Base-by-base conservation (phyloP, 306 rosid species). In the Gastrolobium villosum region DNA sequence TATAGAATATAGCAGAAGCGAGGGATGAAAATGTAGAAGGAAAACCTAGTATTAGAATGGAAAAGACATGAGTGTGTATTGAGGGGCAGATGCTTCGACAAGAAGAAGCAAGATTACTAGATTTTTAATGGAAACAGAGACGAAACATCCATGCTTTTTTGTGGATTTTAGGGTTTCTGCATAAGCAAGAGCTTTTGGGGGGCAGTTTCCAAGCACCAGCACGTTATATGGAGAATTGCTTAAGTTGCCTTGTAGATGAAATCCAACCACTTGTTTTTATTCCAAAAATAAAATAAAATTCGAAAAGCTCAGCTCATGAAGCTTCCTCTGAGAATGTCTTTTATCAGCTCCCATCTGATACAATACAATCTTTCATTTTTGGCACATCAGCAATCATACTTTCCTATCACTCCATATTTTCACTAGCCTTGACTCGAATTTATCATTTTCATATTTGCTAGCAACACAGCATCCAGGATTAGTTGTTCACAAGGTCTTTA, bases 401-500 rank as follows among this genome's bases (percentile, higher is more conserved):
- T 63, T 63, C 2, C 13, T 0, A 9, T 43, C 8, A 36, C 44
- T 13, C 45, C 4, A 8, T 5, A 30, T 44, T 36, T 31, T 10
- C 48, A 48, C 9, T 6, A 62, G 40, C 71, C 50, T 46, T 65
- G 44, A 10, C n/a, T 53, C 55, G 13, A 41, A 52, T 40, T 65
- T 28, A 64, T 52, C 41, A n/a, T 74, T 55, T 60, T 28, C 78
- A 44, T 31, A 48, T 8, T 41, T 53, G 65, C 28, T 37, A 65
- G 36, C 57, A 65, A 65, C 48, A 31, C 44, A 26, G 34, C 31
- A 75, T 46, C 32, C 46, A 31, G 48, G 26, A 46, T 34, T 11
- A 36, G 56, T 30, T 35, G 32, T 66, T 77, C 74, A 77, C 53
- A 76, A 65, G 48, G 45, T n/a, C 67, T 30, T 44, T 67, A 20